Evolutionary conservation across 2,329 filamentous ascomycete genomes (phyloP).

Genomic region (Scedosporium dehoogii): DNA sequence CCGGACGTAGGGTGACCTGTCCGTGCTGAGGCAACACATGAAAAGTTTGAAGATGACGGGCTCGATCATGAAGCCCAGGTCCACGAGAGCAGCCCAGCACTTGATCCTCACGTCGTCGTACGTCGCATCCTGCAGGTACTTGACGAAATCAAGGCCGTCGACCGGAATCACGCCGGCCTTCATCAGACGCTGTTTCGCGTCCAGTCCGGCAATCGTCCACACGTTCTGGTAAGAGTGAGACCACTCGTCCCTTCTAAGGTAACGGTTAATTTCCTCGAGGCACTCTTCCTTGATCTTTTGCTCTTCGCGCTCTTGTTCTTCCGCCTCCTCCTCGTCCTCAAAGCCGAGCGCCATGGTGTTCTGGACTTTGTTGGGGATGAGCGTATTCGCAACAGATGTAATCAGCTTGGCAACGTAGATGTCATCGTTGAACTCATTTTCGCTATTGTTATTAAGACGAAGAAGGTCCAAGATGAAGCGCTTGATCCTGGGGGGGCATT

Average conservation of each 20-base stretch:
- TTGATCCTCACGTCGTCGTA: slow-evolving; percentile 55
- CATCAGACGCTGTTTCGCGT: slow-evolving; percentile 54
- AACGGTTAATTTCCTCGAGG: slow-evolving; percentile 55
- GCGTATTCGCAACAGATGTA: slow-evolving; percentile 45
- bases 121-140: slow-evolving; percentile 56
- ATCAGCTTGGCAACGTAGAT: slow-evolving; percentile 81
- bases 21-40: slow-evolving; percentile 48
- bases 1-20: slow-evolving; percentile 54
- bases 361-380: slow-evolving; percentile 38
- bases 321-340: slow-evolving; percentile 29
- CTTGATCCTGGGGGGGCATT: slow-evolving; percentile 69
- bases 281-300: slow-evolving; percentile 41
- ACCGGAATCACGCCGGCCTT: slow-evolving; percentile 50
- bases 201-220: slow-evolving; percentile 52
- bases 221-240: slow-evolving; percentile 58
- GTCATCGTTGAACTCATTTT: slow-evolving; percentile 81
- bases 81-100: slow-evolving; percentile 53
- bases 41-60: slow-evolving; percentile 45
- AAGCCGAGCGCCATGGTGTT: slow-evolving; percentile 33
- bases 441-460: slow-evolving; percentile 87
- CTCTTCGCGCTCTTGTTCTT: slow-evolving; percentile 28
- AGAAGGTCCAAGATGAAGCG: slow-evolving; percentile 82
- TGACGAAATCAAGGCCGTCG: slow-evolving; percentile 45
- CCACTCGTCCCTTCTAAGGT: slow-evolving; percentile 60
- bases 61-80: slow-evolving; percentile 51